Evolutionary conservation across 148 eudicot species (phyloP).

Genomic region (Chenopodium album): DNA sequence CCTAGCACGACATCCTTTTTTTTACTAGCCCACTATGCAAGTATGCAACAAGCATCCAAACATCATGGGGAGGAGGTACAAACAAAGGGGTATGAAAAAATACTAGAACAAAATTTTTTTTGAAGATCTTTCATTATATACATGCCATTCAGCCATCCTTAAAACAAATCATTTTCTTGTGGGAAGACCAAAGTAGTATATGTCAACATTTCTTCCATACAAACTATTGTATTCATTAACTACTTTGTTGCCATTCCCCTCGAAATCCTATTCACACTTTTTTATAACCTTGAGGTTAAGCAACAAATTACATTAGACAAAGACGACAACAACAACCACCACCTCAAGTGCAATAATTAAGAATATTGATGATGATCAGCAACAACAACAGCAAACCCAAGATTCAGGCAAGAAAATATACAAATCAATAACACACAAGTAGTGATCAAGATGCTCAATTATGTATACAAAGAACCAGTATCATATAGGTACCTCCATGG

Average conservation of each 20-base stretch:
- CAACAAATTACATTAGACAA: background rate
- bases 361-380: too few relatives aligned
- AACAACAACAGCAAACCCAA: background rate
- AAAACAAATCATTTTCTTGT: background rate
- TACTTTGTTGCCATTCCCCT: background rate
- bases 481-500: constrained; percentile 66
- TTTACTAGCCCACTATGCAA: background rate
- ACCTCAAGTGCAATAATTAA: too few relatives aligned
- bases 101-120: too few relatives aligned
- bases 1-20: background rate
- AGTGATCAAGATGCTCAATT: too few relatives aligned
- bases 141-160: background rate
- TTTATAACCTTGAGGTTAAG: background rate
- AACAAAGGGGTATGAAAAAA: background rate
- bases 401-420: background rate
- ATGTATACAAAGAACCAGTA: background rate
- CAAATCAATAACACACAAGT: too few relatives aligned
- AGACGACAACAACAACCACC: too few relatives aligned
- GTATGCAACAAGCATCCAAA: background rate
- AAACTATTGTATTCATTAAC: background rate
- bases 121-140: too few relatives aligned
- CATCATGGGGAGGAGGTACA: constrained; percentile 4
- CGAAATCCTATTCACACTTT: background rate
- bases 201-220: background rate
- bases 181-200: background rate